Conservation (phyloP, 176 grass and related monocot genomes). For the Oryza longistaminata region DNA sequence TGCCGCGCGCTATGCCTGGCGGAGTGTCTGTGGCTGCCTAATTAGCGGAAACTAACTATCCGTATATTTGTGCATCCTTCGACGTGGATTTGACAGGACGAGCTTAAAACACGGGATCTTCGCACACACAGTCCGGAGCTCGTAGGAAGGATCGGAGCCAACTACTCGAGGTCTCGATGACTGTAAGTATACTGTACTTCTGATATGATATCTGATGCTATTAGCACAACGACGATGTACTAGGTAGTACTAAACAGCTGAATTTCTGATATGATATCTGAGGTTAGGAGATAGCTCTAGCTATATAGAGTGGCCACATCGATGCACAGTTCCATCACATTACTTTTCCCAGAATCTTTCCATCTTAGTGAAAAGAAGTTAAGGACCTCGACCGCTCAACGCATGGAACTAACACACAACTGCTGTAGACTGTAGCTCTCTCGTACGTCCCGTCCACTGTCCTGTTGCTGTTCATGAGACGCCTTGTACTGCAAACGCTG, state of each 20-base stretch:
- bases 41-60: neutral
- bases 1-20: neutral
- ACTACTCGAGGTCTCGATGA: neutral
- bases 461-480: neutral
- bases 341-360: constrained; percentile 45
- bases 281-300: neutral
- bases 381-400: constrained; percentile 18
- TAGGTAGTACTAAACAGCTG: neutral
- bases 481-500: constrained; percentile 17
- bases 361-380: constrained; percentile 37
- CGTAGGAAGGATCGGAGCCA: neutral
- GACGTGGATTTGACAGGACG: constrained; percentile 46
- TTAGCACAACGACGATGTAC: neutral
- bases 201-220: too few relatives aligned
- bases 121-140: neutral
- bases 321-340: constrained; percentile 1
- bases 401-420: constrained; percentile 1
- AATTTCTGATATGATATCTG: too few relatives aligned
- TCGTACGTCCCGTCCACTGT: constrained; percentile 23
- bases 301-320: too few relatives aligned
- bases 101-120: constrained; percentile 35
- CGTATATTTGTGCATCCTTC: neutral
- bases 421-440: constrained; percentile 44
- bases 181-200: neutral
- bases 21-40: neutral